These are phyloP conservation scores for Inga oerstediana DNA, from an alignment of 306 rosid genomes.

Conservation along the genomic window DNA sequence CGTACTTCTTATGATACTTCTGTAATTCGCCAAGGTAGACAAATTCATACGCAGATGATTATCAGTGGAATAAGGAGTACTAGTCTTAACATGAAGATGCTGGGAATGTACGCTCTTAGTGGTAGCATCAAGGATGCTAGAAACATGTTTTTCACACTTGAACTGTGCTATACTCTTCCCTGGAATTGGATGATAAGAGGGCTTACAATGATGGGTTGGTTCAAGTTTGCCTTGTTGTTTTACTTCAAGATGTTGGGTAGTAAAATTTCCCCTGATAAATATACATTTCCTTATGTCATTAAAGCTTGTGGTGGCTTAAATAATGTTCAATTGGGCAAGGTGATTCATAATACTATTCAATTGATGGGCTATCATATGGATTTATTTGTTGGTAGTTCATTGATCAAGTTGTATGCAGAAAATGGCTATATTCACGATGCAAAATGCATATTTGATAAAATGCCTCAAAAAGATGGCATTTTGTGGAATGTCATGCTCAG, in stretches of 20 bases:
- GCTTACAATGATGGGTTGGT: conserved; percentile 58
- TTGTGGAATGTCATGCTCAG: conserved; percentile 85
- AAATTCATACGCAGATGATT: conserved; percentile 64
- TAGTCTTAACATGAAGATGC: conserved; percentile 45
- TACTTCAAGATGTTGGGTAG: conserved; percentile 79
- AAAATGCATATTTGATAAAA: conserved; percentile 60
- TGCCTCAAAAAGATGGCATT: conserved; percentile 61
- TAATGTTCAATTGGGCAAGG: conserved; percentile 57
- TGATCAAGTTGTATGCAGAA: conserved; percentile 68
- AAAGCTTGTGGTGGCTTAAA: conserved; percentile 77
- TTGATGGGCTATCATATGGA: conserved; percentile 61
- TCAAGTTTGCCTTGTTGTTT: conserved; percentile 55
- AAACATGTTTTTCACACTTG: no score
- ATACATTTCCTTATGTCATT: conserved; percentile 83
- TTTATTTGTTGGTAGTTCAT: conserved; percentile 70
- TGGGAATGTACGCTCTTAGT: conserved; percentile 71
- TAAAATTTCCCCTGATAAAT: conserved; percentile 73
- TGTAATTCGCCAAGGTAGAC: conserved; percentile 57
- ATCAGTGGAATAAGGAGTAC: conserved; percentile 44
- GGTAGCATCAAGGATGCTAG: conserved; percentile 1
- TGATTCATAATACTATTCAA: conserved; percentile 48
- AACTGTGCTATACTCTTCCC: conserved; percentile 48
- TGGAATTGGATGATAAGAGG: conserved; percentile 94
- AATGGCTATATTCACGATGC: conserved; percentile 67
- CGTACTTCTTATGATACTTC: conserved; percentile 50